These are phyloP conservation scores for Myotisia sp. DNA, from an alignment of 2,329 filamentous ascomycete genomes.

Conservation along the genomic window DNA sequence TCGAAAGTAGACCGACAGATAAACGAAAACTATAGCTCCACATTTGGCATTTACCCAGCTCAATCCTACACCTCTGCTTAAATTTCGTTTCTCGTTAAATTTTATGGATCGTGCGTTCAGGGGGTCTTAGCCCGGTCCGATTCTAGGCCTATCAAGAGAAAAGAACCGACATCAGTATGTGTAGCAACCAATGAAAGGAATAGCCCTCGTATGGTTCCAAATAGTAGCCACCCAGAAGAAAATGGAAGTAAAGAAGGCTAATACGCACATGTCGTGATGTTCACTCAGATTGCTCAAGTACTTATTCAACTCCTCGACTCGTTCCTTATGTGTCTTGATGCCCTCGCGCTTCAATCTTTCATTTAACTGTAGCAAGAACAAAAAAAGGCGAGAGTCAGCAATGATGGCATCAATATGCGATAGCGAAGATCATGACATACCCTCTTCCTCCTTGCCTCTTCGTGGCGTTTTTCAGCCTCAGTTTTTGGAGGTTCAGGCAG, in stretches of 20 bases:
- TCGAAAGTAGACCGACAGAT: too few species aligned
- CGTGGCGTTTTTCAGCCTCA: conserved; percentile 65
- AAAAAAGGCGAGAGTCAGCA: conserved; percentile 4
- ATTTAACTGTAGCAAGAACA: conserved; percentile 46
- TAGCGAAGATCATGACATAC: conserved; percentile 36
- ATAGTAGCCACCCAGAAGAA: too few species aligned
- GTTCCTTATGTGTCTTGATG: conserved; percentile 91
- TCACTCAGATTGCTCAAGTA: conserved; percentile 86
- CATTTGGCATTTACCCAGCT: too few species aligned
- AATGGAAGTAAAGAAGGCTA: neutral
- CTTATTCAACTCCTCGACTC: conserved; percentile 87
- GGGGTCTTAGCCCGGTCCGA: conserved; percentile 16
- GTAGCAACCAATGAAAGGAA: conserved; percentile 1
- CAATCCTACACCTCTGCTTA: too few species aligned
- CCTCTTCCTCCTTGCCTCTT: conserved; percentile 67
- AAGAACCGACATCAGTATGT: conserved; percentile 12
- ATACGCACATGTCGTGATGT: conserved; percentile 78
- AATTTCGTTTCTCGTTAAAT: too few species aligned
- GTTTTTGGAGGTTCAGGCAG: conserved; percentile 48
- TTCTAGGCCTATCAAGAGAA: conserved; percentile 22
- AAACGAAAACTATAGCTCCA: too few species aligned
- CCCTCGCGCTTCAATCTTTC: conserved; percentile 71
- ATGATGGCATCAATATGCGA: conserved; percentile 3
- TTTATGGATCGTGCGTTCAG: too few species aligned
- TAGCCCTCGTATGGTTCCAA: neutral